These are phyloP conservation scores for Zygotorulaspora mrakii DNA, from an alignment of 1,139 yeast genomes.

Conservation along the genomic window DNA sequence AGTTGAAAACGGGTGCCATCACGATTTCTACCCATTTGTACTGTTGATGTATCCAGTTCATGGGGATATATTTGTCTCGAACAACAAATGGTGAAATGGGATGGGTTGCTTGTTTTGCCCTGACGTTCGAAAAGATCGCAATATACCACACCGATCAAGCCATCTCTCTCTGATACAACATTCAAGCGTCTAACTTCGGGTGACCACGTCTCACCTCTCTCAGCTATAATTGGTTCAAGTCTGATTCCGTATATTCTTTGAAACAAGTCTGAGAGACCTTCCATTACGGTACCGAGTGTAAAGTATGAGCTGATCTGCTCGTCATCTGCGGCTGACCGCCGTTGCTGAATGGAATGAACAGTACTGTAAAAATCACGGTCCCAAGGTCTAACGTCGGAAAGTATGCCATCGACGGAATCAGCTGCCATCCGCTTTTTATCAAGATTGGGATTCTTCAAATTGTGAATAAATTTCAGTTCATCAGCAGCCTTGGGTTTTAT, in stretches of 20 bases:
- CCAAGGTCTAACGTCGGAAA: constrained; percentile 71
- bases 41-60: constrained; percentile 41
- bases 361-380: constrained; percentile 74
- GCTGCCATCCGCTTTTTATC: constrained; percentile 15
- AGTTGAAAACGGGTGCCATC: constrained; percentile 58
- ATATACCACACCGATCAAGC: constrained; percentile 59
- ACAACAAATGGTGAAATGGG: constrained; percentile 96
- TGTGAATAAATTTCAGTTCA: constrained; percentile 51
- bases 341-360: constrained; percentile 38
- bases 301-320: constrained; percentile 56
- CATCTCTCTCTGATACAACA: constrained; percentile 60
- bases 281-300: constrained; percentile 81
- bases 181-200: constrained; percentile 79
- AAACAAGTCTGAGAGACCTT: constrained; percentile 75
- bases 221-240: constrained; percentile 61
- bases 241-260: constrained; percentile 69
- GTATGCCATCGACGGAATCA: constrained; percentile 43
- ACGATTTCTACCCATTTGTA: constrained; percentile 39
- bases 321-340: constrained; percentile 32
- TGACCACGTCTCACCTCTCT: constrained; percentile 84
- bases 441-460: constrained; percentile 38
- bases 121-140: constrained; percentile 62
- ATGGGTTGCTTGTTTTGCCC: constrained; percentile 71
- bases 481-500: constrained; percentile 53
- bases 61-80: constrained; percentile 67